Base-by-base conservation (phyloP, 108 stramenopile genomes). In the Nannochloropsis gaditana region DNA sequence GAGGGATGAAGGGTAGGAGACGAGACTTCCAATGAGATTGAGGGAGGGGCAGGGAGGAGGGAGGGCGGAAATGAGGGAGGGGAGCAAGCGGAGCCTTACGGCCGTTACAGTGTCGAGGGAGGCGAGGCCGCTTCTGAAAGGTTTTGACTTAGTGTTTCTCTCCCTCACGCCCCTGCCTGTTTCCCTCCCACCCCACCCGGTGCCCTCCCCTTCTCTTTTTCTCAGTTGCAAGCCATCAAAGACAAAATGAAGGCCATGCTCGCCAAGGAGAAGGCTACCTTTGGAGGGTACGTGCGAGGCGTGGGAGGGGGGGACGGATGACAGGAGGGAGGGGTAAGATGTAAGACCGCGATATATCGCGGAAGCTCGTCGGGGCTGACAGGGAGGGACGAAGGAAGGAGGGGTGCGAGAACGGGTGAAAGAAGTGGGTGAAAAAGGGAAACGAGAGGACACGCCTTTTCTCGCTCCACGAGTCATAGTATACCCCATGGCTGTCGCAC, bases 221-320 rank as follows among this genome's bases (percentile, higher is more conserved):
- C 47, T 50, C 47, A 50, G 47, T 15, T 50, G 11, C 47, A 50
- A 15, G 47, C 47, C 11, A 15, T 50, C 11, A 50, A 50, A 87
- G 81, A 91, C 89, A 21, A 91, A 93, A 73, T 92, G 92, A 19
- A 95, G 80, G 93, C 89, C 86, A 93, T 50, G 47, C 11, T 15
- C 11, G 47, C 47, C 84, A 96, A 96, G 91, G 96, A 96, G 85
- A 98, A 96, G 88, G 93, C 92, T 5, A 91, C 93, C 8, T 98
- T 95, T 89, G 96, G 96, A 11, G 95, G 95, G 47, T 50, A 50
- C 11, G 47, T 10, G 15, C 11, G 47, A 15, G 15, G 47, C 11
- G 47, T 11, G 47, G 47, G 47, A 50, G 47, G 47, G 15, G 15
- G 47, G 47, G 47, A 50, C 11, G 47, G 47, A 50, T 10, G 47